Base-by-base conservation (phyloP, 345 rosid species). In the Aquilaria malaccensis region DNA sequence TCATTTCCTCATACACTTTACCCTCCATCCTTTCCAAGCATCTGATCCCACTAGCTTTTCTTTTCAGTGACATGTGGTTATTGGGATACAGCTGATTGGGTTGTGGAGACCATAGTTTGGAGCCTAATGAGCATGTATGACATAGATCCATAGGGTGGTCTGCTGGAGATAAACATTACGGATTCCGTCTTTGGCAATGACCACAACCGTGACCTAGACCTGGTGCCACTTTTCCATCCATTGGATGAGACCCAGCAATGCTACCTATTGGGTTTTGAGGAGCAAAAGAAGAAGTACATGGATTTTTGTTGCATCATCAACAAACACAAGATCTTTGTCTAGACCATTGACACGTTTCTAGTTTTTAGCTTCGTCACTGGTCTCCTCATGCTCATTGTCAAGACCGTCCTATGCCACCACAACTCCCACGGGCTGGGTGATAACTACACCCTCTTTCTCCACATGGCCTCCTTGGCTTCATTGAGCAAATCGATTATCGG, bases 181-280 rank as follows among this genome's bases (percentile, higher is more conserved):
- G 99, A 94, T 72, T 94, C 99, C 0, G 97, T 97, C 63, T 88
- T 97, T 43, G 96, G 88, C 80, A 95, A 90, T 60, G 99, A 90
- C 64, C 69, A 95, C 64, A 94, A 95, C 62, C 72, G 99, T 69
- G 99, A 90, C 67, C 57, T 81, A 5, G 99, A 94, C 66, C 74
- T 86, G 33, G 97, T 96, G 1, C 96, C 99, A 2, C 83, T 90
- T 3, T 86, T 33, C 10, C 74, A 96, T 3, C 93, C 99, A 0
- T 70, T 94, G 9, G 99, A 94, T 47, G 95, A 94, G 84, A 94
- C 96, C 13, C 99, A 94, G 75, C 97, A 94, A 82, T 90, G 99
- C 71, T 94, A 97, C 97, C 79, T 94, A 2, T 85, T 94, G 10
- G 95, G 95, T 11, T 97, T 95, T 1, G 65, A 83, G 1, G 99